Evolutionary conservation across 1,284 basidiomycete species (phyloP), one percentile per base, ranked within the genome.

Genomic region (Agroathelia rolfsii): DNA sequence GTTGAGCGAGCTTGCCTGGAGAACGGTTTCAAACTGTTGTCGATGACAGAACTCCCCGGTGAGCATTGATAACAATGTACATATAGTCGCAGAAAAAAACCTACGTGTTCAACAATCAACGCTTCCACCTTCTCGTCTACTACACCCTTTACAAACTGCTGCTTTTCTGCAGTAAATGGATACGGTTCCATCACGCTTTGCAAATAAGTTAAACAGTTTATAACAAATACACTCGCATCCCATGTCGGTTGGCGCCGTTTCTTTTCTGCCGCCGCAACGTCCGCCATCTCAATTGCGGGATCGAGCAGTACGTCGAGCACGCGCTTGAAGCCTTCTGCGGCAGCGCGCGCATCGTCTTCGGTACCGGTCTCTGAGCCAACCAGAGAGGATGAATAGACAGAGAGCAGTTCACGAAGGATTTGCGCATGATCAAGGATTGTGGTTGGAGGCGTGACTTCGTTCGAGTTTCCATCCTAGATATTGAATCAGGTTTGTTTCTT

Each of bases 391-490:
- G 86, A 77, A 52, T 93, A 92, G 6, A 95, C 87, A 0, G 68
- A 56, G 70, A 93, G 83, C 44, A 95, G 78, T 50, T 95, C 89
- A 15, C 84, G 77, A 4, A 95, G 64, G 37, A 87, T 76, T 43
- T 87, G 82, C 0, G 73, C 67, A 28, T 90, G 77, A 45, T 93
- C 87, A 26, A 89, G 71, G 16, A 95, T 73, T 0, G 70, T 61
- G 5, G 81, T 59, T 0, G 90, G 88, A 1, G 89, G 81, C 0
- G 79, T 72, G 5, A 93, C 64, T 8, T n/a, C n/a, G n/a, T n/a
- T n/a, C n/a, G n/a, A n/a, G n/a, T n/a, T n/a, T n/a, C n/a, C n/a
- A n/a, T n/a, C n/a, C n/a, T n/a, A n/a, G n/a, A n/a, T n/a, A n/a
- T n/a, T n/a, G n/a, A n/a, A n/a, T n/a, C n/a, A n/a, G n/a, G n/a